A percentile compares a stretch with the other conserved stretches of the same genome.
These are phyloP conservation scores for Tylopilus intermedius DNA, from an alignment of 768 basidiomycete species.

Conservation along the genomic window DNA sequence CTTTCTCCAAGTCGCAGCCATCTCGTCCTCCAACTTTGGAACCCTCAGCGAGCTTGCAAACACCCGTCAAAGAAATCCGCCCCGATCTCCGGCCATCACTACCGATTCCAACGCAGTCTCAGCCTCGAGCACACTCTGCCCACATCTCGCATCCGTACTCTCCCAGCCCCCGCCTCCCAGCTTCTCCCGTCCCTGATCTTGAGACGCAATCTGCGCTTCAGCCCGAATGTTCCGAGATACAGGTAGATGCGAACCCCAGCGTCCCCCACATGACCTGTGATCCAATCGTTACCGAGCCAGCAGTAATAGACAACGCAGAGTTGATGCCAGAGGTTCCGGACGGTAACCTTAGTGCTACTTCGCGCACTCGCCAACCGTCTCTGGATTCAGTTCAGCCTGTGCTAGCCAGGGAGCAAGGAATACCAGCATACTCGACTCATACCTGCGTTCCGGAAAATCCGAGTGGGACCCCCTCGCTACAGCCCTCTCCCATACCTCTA, in stretches of 20 bases:
- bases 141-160: neutral
- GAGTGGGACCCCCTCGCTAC: conserved; percentile 15
- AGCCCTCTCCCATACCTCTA: conserved; percentile 1
- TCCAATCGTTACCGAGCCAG: neutral
- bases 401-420: neutral
- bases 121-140: neutral
- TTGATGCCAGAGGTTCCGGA: neutral
- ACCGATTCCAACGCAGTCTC: conserved; percentile 1
- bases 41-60: neutral
- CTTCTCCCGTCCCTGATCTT: conserved; percentile 7
- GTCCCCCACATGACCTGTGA: neutral
- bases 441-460: conserved; percentile 2
- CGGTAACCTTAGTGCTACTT: neutral
- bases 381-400: conserved; percentile 1
- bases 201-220: conserved; percentile 1
- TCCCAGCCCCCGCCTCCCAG: neutral
- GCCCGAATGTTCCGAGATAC: neutral
- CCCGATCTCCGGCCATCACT: neutral
- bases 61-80: neutral
- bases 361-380: conserved; percentile 1
- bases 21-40: neutral
- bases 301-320: neutral
- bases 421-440: neutral
- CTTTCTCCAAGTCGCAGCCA: neutral
- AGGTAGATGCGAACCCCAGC: neutral